A percentile compares a stretch with the other conserved stretches of the same genome.
phyloP scores from a whole-genome alignment of 2,329 filamentous ascomycete species.

The Clonostachys rosea region DNA sequence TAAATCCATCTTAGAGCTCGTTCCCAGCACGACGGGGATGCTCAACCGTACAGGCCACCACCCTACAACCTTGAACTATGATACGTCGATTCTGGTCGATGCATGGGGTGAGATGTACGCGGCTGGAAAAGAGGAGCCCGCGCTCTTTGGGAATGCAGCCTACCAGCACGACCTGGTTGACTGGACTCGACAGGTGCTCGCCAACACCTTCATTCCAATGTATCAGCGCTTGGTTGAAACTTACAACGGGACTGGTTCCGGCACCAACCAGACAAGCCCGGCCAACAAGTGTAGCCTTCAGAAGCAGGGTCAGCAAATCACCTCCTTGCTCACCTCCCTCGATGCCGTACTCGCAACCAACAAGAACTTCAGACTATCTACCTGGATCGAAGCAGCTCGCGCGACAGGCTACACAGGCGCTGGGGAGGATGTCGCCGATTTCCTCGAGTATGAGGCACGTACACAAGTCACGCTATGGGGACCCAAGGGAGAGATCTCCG shows the following conservation, averaged over 20 bases:
- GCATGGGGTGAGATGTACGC: not conserved
- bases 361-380: not conserved
- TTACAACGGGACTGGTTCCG: not conserved
- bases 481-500: not conserved
- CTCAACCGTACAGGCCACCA: not conserved
- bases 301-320: not conserved
- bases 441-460: not conserved
- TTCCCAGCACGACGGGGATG: not conserved
- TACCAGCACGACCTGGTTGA: not conserved
- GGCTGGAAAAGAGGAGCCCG: not conserved
- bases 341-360: not conserved
- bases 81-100: not conserved
- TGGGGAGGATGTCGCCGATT: not conserved
- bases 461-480: not conserved
- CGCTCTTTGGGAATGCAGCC: not conserved
- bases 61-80: not conserved
- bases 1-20: not conserved
- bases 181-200: not conserved
- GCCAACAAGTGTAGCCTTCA: not conserved
- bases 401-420: not conserved
- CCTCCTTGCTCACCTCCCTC: not conserved
- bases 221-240: not conserved
- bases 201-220: not conserved
- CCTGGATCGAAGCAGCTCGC: not conserved
- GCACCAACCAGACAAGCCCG: not conserved